phyloP scores from a whole-genome alignment of 164 flowering plant genomes.

The Macadamia integrifolia region DNA sequence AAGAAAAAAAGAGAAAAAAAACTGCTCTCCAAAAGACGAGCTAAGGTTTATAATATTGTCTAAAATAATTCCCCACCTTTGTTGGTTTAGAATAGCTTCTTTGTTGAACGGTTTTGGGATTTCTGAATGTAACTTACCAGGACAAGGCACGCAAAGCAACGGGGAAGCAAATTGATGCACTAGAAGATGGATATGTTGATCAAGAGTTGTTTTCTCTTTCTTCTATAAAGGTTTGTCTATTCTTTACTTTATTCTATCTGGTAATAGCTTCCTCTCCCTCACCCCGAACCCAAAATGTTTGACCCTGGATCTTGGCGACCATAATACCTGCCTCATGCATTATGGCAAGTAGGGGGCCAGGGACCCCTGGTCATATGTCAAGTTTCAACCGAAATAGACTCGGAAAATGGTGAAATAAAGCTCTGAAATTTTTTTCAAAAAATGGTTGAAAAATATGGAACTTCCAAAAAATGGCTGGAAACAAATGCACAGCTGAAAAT shows the following conservation, averaged over 20 bases:
- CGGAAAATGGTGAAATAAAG: too few species aligned
- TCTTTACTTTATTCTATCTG: background rate
- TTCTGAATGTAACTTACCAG: conserved; percentile 31
- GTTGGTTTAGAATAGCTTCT: background rate
- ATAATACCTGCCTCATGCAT: too few species aligned
- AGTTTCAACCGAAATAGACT: too few species aligned
- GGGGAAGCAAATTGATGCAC: conserved; percentile 78
- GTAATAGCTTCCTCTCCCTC: background rate
- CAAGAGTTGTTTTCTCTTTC: conserved; percentile 80
- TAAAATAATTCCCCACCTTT: background rate
- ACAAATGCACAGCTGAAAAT: too few species aligned
- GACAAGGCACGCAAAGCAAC: conserved; percentile 79
- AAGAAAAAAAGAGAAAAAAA: conserved; percentile 79
- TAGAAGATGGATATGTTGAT: conserved; percentile 71
- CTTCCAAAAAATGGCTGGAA: too few species aligned
- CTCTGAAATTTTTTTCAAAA: too few species aligned
- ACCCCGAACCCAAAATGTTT: too few species aligned
- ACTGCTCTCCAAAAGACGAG: conserved; percentile 59
- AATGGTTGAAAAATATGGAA: too few species aligned
- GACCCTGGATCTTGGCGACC: too few species aligned
- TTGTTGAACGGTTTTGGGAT: background rate
- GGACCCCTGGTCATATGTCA: background rate
- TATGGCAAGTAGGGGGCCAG: too few species aligned
- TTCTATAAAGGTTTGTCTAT: conserved; percentile 68
- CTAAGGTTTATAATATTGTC: conserved; percentile 49